Evolutionary conservation across 2,329 filamentous ascomycete genomes (phyloP), one percentile per base, ranked within the genome.

Genomic region (Pestalotiopsis sp.): DNA sequence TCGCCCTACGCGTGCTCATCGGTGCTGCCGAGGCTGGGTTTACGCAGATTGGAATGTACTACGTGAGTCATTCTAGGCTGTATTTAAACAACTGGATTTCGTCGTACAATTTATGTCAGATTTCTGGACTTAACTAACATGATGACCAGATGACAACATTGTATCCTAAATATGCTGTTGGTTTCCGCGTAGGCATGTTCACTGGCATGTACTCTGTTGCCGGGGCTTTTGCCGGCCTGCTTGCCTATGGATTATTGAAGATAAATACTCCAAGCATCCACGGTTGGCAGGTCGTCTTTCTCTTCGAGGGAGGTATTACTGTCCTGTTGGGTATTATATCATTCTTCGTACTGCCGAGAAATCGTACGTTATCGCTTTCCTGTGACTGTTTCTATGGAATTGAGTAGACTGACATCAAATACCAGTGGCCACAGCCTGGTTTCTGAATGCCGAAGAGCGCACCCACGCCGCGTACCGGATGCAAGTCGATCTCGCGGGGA

Each of bases 381-480:
- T n/a, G 17, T 9, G 45, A 20, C 20, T 52, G 27, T 31, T 7
- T 31, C 1, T 6, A 31, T 7, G 27, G 27, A 7, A 31, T 31
- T 7, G 27, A 31, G 1, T 52, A n/a, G 14, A 52, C n/a, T 52
- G 45, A 52, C 45, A 17, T 9, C n/a, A 11, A 20, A 9, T 14
- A 3, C 17, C 20, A 52, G 45, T 73, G 14, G 68, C 58, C 41
- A 65, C 68, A 56, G 73, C 75, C 13, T 74, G 72, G 63, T 81
- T 80, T 68, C 68, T 81, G 17, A 76, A 72, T 27, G 66, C 68
- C 41, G 72, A 76, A 59, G 78, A 81, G 70, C 75, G 75, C 57
- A 68, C 66, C 58, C 70, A 73, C 36, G 77, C 77, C 36, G 72
- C 74, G 17, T 70, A 74, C 41, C 70, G 76, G 23, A 76, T 81